Evolutionary conservation across 2,329 filamentous ascomycete genomes (phyloP).

Genomic region (Zasmidium citrigriseum): DNA sequence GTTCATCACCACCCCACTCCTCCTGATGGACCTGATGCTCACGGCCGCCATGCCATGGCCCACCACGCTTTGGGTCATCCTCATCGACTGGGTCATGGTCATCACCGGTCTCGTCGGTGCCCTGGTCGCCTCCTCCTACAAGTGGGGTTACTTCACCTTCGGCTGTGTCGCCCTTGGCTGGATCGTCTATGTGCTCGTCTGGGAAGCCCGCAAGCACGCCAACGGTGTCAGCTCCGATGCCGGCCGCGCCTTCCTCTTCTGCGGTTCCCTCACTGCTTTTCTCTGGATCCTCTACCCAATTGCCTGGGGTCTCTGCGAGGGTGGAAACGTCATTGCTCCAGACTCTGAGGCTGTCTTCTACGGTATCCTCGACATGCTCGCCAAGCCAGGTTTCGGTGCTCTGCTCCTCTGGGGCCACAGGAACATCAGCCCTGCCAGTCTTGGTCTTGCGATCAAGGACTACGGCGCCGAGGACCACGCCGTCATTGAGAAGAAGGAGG

Average conservation of each 20-base stretch:
- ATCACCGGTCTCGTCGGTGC: constrained; percentile 67
- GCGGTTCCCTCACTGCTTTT: constrained; percentile 60
- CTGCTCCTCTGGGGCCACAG: constrained; percentile 64
- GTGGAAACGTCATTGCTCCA: constrained; percentile 65
- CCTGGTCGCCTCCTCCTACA: constrained; percentile 63
- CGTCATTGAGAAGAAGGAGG: constrained; percentile 34
- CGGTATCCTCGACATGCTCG: constrained; percentile 64
- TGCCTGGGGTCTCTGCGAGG: constrained; percentile 63
- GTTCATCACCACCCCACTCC: constrained; percentile 63
- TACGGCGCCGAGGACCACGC: constrained; percentile 45
- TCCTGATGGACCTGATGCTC: constrained; percentile 64
- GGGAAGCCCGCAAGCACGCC: constrained; percentile 60
- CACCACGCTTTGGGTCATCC: constrained; percentile 62
- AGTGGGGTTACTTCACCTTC: constrained; percentile 68
- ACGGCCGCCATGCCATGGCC: constrained; percentile 66
- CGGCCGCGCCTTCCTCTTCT: constrained; percentile 55
- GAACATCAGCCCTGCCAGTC: constrained; percentile 58
- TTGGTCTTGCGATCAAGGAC: constrained; percentile 56
- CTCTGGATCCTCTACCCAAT: constrained; percentile 68
- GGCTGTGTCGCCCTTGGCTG: constrained; percentile 53
- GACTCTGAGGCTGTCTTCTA: constrained; percentile 71
- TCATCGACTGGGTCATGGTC: constrained; percentile 68
- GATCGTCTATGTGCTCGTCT: constrained; percentile 61
- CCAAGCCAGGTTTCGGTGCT: constrained; percentile 65
- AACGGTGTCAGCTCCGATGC: constrained; percentile 55